phyloP scores from a whole-genome alignment of 2,329 filamentous ascomycete genomes.

The Dothistroma septosporum region DNA sequence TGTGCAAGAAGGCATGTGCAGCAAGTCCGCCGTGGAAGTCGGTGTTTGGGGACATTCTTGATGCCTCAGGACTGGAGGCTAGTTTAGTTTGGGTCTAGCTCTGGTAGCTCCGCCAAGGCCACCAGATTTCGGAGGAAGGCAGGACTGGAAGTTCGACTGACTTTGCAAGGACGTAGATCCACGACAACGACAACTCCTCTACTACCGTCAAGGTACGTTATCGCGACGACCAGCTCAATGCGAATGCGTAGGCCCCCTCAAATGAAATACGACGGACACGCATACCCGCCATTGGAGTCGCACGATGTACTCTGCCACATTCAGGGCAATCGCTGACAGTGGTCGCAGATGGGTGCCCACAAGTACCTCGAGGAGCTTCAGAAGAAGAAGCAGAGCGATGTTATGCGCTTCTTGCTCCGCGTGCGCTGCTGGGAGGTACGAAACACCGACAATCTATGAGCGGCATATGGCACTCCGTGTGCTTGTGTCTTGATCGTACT shows the following conservation, averaged over 20 bases:
- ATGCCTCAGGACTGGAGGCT: too few relatives aligned
- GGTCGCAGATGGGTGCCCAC: conserved; percentile 87
- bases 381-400: conserved; percentile 99
- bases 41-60: too few relatives aligned
- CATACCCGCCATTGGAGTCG: neutral
- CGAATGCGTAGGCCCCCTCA: neutral
- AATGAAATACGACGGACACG: neutral
- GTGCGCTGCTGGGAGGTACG: conserved; percentile 99
- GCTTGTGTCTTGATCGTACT: conserved; percentile 62
- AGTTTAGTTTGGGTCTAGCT: too few relatives aligned
- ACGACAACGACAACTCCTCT: conserved; percentile 16
- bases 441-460: conserved; percentile 31
- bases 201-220: conserved; percentile 30
- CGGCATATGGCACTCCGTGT: conserved; percentile 30
- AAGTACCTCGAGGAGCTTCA: conserved; percentile 99
- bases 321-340: conserved; percentile 18
- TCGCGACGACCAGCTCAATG: neutral
- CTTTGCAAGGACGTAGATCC: neutral
- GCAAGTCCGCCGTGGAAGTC: too few relatives aligned
- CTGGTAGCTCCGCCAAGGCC: neutral
- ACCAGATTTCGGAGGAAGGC: too few relatives aligned
- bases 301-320: neutral
- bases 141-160: neutral
- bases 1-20: too few relatives aligned
- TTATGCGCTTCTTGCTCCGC: conserved; percentile 99